phyloP scores from a whole-genome alignment of 352 stramenopile genomes.

The Phytophthora foliorum region DNA sequence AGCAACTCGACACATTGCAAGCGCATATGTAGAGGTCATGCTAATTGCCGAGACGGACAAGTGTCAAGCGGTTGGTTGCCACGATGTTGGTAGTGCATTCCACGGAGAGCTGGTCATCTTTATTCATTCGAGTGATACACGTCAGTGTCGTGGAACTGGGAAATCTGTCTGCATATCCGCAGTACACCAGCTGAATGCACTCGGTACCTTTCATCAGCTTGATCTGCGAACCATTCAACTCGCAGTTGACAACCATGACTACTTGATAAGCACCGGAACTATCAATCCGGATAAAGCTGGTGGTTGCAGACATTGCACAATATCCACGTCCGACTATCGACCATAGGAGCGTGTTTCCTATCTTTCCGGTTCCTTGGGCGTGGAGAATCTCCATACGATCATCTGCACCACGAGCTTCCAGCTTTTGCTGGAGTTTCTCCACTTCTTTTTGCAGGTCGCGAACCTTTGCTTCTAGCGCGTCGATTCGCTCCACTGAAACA shows the following conservation, averaged over 20 bases:
- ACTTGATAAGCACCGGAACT: constrained; percentile 2
- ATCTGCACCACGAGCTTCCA: neutral
- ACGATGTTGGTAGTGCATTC: neutral
- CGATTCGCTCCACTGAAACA: neutral
- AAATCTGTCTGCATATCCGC: neutral
- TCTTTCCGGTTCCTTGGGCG: neutral
- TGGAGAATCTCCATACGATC: neutral
- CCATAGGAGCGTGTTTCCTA: neutral
- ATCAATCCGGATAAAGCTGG: constrained; percentile 1
- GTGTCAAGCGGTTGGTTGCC: neutral
- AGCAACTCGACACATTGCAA: too few relatives aligned
- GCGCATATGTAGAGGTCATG: neutral
- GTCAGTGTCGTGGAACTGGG: constrained; percentile 2
- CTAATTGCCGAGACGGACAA: neutral
- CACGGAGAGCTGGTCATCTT: constrained; percentile 1
- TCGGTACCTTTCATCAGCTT: neutral
- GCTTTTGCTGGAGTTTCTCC: neutral
- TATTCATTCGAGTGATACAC: neutral
- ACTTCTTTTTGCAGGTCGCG: constrained; percentile 4
- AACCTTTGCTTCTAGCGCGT: neutral
- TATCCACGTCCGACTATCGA: neutral
- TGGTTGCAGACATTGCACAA: neutral
- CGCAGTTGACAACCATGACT: neutral
- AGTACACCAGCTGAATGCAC: neutral
- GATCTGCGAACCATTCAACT: neutral